Base-by-base conservation (phyloP, 1,284 basidiomycete genomes). In the Fomitopsis schrenkii region DNA sequence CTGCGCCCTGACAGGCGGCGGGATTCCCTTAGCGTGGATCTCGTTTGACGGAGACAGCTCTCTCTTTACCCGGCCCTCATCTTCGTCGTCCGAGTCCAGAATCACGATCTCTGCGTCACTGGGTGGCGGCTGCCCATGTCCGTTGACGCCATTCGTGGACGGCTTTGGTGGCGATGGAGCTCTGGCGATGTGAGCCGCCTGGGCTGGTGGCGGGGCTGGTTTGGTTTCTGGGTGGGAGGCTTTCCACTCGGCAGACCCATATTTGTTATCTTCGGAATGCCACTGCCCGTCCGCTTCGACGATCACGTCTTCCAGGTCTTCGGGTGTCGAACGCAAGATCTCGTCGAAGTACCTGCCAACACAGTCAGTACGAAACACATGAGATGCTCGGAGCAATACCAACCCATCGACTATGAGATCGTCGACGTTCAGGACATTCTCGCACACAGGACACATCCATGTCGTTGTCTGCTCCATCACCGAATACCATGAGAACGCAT, bases 401-500 rank as follows among this genome's bases (percentile, higher is more conserved):
- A 75, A 96, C 91, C 94, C 95, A 72, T 99, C 97, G 63, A 97
- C 83, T 55, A 97, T 89, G 36, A 99, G 77, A 62, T 98, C 93
- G 42, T 92, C 90, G 12, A 86, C 79, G 64, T 89, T 85, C 59
- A 99, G 75, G 36, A 81, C 79, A 70, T 86, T 89, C 73, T 93
- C 93, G 75, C 97, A 99, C 42, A 95, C 90, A n/a, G 97, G 97
- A 74, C 97, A 99, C 44, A 90, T 75, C 92, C 94, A 99, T 36
- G 95, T 95, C 0, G 97, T 97, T 5, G 96, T 97, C 76, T 94
- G 91, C 70, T 97, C 93, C 85, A 98, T 99, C 72, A 97, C 87
- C 26, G 90, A 91, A 69, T 92, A 95, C 94, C 96, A 99, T 56
- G 92, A 94, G 22, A 83, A 83, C 0, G 96, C 95, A 74, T 99